Conservation (phyloP, 805 yeast genomes). For the Saccharomyces kudriavzevii region DNA sequence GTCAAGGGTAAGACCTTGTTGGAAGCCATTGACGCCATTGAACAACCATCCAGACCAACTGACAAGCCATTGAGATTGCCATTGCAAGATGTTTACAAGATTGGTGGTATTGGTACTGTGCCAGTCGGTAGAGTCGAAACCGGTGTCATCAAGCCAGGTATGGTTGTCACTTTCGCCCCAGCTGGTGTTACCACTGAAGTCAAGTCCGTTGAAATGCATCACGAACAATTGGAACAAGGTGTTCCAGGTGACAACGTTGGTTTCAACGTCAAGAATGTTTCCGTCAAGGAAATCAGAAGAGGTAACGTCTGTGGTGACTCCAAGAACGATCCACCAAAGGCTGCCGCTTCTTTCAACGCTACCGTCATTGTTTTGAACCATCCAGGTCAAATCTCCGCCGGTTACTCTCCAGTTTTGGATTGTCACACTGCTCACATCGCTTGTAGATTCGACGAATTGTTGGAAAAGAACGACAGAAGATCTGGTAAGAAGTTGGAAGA, state of each 20-base stretch:
- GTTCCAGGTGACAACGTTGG: conserved; percentile 89
- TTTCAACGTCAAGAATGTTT: conserved; percentile 84
- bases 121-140: conserved; percentile 93
- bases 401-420: conserved; percentile 86
- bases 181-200: conserved; percentile 86
- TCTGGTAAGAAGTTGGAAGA: conserved; percentile 88
- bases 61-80: conserved; percentile 86
- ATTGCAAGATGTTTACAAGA: conserved; percentile 87
- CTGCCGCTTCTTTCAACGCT: conserved; percentile 71
- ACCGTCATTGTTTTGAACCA: conserved; percentile 84
- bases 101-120: conserved; percentile 87
- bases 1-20: conserved; percentile 73
- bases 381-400: conserved; percentile 86
- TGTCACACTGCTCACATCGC: conserved; percentile 93
- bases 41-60: conserved; percentile 73
- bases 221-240: conserved; percentile 71
- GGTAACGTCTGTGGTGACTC: conserved; percentile 92
- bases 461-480: conserved; percentile 84
- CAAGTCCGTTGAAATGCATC: conserved; percentile 85
- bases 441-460: conserved; percentile 72
- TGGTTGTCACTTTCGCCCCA: conserved; percentile 85
- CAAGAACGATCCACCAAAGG: conserved; percentile 82
- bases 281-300: conserved; percentile 83
- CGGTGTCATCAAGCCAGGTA: conserved; percentile 86
- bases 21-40: conserved; percentile 78